Percentiles rank a stretch among this genome's conserved stretches.
Evolutionary conservation across 1,139 yeast genomes (phyloP).

Genomic region (Suhomyces yuchorum): DNA sequence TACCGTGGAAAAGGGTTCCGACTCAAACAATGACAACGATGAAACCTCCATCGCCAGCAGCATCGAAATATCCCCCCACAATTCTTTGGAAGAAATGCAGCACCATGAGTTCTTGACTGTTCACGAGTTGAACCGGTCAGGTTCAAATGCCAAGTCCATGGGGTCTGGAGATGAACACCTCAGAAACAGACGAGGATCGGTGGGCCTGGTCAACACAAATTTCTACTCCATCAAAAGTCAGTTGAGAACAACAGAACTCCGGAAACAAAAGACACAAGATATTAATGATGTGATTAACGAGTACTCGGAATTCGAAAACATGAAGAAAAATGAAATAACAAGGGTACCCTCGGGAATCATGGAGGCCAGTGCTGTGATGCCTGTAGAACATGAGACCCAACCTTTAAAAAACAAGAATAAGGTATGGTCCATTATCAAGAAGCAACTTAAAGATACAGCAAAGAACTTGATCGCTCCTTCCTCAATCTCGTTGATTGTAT

Average conservation of each 20-base stretch:
- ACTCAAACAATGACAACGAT: background rate
- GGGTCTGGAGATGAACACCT: constrained; percentile 6
- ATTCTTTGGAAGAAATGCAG: constrained; percentile 16
- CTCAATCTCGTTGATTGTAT: constrained; percentile 61
- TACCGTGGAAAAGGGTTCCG: background rate
- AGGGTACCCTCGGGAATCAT: constrained; percentile 15
- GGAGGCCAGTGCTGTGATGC: constrained; percentile 16
- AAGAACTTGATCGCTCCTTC: constrained; percentile 72
- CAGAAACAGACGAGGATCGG: constrained; percentile 8
- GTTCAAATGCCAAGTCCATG: constrained; percentile 15
- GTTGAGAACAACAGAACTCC: constrained; percentile 36
- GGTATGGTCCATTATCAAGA: background rate
- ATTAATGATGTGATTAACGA: constrained; percentile 61
- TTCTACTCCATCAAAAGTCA: constrained; percentile 21
- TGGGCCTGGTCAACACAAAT: constrained; percentile 16
- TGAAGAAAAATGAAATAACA: constrained; percentile 23
- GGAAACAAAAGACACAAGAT: constrained; percentile 52
- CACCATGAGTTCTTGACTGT: constrained; percentile 25
- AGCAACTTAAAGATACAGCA: constrained; percentile 2
- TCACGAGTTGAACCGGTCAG: constrained; percentile 15
- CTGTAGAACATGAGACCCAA: constrained; percentile 5
- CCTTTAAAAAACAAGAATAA: background rate
- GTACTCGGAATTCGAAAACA: constrained; percentile 50
- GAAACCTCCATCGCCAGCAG: constrained; percentile 11
- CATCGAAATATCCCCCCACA: background rate